A percentile compares a stretch with the other conserved stretches of the same genome.
These are phyloP conservation scores for Naganishia liquefaciens DNA, from an alignment of 1,284 basidiomycete genomes.

Conservation along the genomic window DNA sequence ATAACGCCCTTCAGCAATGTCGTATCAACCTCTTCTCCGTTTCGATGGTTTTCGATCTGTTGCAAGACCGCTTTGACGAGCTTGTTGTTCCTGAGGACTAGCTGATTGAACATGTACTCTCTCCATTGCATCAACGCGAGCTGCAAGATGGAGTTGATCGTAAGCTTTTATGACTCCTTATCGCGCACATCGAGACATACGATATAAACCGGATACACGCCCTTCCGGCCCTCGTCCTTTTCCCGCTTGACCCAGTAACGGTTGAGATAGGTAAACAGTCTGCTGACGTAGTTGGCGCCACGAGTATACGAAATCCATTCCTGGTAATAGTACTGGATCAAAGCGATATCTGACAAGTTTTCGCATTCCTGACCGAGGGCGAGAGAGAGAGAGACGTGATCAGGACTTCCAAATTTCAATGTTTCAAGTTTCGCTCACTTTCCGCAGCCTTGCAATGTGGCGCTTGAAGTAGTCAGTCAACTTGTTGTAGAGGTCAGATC, in stretches of 20 bases:
- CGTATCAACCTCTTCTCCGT: slow-evolving; percentile 92
- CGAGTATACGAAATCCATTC: slow-evolving; percentile 98
- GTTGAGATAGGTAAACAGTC: slow-evolving; percentile 94
- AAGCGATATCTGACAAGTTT: slow-evolving; percentile 75
- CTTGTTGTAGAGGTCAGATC: slow-evolving; percentile 89
- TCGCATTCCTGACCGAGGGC: slow-evolving; percentile 66
- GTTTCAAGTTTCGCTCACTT: slow-evolving; percentile 56
- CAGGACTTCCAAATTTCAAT: slow-evolving; percentile 30
- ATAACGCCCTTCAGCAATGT: slow-evolving; percentile 93
- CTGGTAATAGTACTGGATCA: slow-evolving; percentile 85
- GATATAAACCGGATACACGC: slow-evolving; percentile 93
- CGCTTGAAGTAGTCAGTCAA: slow-evolving; percentile 78
- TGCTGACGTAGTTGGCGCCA: slow-evolving; percentile 93
- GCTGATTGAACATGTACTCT: slow-evolving; percentile 81
- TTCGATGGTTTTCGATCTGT: slow-evolving; percentile 88
- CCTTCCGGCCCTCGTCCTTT: slow-evolving; percentile 94
- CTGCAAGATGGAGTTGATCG: no score
- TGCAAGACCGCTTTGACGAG: slow-evolving; percentile 85
- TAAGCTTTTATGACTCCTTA: background rate
- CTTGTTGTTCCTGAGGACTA: slow-evolving; percentile 77
- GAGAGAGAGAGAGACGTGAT: background rate
- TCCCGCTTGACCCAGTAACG: slow-evolving; percentile 99
- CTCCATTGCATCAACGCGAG: slow-evolving; percentile 96
- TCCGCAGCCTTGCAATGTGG: slow-evolving; percentile 70
- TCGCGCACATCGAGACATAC: slow-evolving; percentile 60